Evolutionary conservation across 345 rosid genomes (phyloP), one percentile per base, ranked within the genome.

Genomic region (Xanthoceras sorbifolium): DNA sequence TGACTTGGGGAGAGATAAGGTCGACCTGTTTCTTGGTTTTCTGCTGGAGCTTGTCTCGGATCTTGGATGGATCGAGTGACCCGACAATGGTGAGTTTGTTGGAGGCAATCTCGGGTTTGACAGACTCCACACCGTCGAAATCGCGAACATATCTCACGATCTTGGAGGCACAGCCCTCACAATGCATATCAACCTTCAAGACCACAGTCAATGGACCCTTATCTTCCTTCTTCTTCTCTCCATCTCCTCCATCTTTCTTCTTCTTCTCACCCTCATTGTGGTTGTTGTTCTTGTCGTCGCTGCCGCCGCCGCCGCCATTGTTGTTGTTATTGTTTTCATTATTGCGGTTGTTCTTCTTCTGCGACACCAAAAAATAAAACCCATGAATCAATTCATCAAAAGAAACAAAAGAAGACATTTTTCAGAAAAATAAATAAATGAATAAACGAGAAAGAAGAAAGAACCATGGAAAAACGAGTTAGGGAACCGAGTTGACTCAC

Each of bases 171-270:
- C 99, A 96, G 1, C 99, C 98, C 5, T 85, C 97, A 65, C 99
- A 96, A 67, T 92, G 92, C 90, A 90, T 91, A 36, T 93, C 94
- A 0, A 89, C 67, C 76, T 90, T 96, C 77, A 96, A 81, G 75
- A 96, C 89, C 70, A 86, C 85, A 11, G 85, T 72, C 9, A 69
- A 3, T 0, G 86, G 34, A 23, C 76, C 79, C 32, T 82, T 80
- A 4, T 84, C 79, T 2, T 44, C 81, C 18, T 85, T 82, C 69
- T 82, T 73, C 77, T 77, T 76, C 2, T 52, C 68, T 7, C 55
- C 78, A 29, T 77, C 46, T 65, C 72, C 86, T 63, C 54, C 70
- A 18, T 67, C 71, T 29, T 67, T 52, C 61, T 78, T 79, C 80
- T 80, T 77, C 52, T 79, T 75, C 69, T 73, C 78, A 70, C 69